Base-by-base conservation (phyloP, 352 stramenopile species). In the Plasmopara viticola region DNA sequence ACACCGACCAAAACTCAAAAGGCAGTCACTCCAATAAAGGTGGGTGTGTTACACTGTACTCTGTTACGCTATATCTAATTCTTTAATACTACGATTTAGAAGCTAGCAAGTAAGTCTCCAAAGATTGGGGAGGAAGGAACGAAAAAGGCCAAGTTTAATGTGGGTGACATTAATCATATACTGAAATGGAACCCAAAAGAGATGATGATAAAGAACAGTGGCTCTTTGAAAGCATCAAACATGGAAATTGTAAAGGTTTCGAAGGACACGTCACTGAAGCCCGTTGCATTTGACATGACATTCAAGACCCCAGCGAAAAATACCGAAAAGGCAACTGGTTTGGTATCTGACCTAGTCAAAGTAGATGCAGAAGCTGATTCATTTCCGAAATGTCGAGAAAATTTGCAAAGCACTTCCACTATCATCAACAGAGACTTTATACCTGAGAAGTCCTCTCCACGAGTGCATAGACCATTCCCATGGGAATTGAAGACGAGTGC, bases 91-190 rank as follows among this genome's bases (percentile, higher is more conserved):
- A 5, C 10, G 4, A 35, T 35, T 35, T 35, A 41, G 18, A 40
- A 58, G 10, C 15, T 10, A 12, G 52, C 30, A 12, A 51, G n/a
- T 42, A 51, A 40, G 6, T 48, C 34, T 44, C 28, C 40, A 8
- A 12, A 9, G 17, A 39, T 43, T 35, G 63, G 41, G 29, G 40
- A 45, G 7, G 53, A 56, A 51, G 44, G 8, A 8, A 60, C 46
- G 30, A 17, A 54, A 17, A 67, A 57, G n/a, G 13, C 37, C 5
- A 67, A 61, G 46, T 13, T 64, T 28, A 42, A 58, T 59, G 17
- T 64, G 43, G 53, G 62, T 12, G 48, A 61, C 50, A 60, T 67
- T 44, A 37, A 38, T 2, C 51, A 67, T 44, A 70, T 67, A 4
- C 47, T 67, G 39, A 48, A 46, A 20, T 70, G 62, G 62, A 41